These are phyloP conservation scores for Penicillium simplicissimum DNA, from an alignment of 495 filamentous ascomycete genomes.

Conservation along the genomic window DNA sequence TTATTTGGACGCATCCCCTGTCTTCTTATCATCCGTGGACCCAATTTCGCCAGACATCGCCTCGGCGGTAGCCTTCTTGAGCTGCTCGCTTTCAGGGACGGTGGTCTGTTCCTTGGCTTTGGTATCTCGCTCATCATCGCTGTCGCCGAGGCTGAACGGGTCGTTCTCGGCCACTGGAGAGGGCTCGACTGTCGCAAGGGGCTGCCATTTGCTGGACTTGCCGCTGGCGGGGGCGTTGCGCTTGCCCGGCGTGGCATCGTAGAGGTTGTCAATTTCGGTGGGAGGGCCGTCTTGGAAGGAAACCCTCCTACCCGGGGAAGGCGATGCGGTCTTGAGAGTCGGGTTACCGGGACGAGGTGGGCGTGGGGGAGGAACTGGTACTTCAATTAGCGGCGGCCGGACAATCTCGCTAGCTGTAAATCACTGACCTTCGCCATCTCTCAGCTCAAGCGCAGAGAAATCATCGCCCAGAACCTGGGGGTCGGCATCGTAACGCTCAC, in stretches of 20 bases:
- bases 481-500: constrained; percentile 93
- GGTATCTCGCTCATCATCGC: constrained; percentile 87
- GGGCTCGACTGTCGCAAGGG: constrained; percentile 82
- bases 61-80: constrained; percentile 71
- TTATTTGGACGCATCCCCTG: constrained; percentile 35
- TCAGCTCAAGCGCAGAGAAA: constrained; percentile 84
- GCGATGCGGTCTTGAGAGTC: constrained; percentile 66
- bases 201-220: constrained; percentile 95
- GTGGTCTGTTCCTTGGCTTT: constrained; percentile 64
- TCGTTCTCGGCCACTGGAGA: constrained; percentile 88
- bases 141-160: constrained; percentile 94
- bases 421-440: constrained; percentile 66
- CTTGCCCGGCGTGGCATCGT: constrained; percentile 57
- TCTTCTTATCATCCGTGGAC: constrained; percentile 29
- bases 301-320: constrained; percentile 66
- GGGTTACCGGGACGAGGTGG: constrained; percentile 73
- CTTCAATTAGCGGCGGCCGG: constrained; percentile 20
- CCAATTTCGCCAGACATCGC: constrained; percentile 40
- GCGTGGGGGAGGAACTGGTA: constrained; percentile 49
- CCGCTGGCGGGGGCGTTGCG: constrained; percentile 43
- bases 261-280: constrained; percentile 79
- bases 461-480: constrained; percentile 87
- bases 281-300: constrained; percentile 73
- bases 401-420: not conserved
- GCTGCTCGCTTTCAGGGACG: constrained; percentile 64